Evolutionary conservation across 2,329 filamentous ascomycete genomes (phyloP).

Genomic region (Thermothelomyces thermophilus): DNA sequence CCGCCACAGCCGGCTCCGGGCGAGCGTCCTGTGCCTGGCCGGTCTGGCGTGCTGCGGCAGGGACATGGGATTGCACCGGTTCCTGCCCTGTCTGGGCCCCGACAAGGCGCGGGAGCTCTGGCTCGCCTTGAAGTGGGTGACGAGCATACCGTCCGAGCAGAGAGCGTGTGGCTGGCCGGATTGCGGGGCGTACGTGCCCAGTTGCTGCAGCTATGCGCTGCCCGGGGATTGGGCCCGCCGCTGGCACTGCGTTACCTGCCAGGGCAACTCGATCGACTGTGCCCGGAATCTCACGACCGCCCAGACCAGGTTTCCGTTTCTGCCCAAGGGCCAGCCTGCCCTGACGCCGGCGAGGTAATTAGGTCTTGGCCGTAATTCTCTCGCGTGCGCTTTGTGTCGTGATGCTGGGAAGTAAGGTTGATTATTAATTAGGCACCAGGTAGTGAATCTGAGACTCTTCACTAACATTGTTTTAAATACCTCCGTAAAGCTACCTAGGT

Average conservation of each 20-base stretch:
- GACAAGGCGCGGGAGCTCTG: slow-evolving; percentile 5
- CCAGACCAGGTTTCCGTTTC: slow-evolving; percentile 6
- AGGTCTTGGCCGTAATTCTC: no score
- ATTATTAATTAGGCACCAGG: no score
- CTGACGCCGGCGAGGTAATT: slow-evolving; percentile 8
- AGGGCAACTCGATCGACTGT: slow-evolving; percentile 11
- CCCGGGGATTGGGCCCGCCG: background rate
- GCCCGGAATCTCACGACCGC: background rate
- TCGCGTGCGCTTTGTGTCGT: no score
- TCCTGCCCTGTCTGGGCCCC: slow-evolving; percentile 7
- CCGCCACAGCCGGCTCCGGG: background rate
- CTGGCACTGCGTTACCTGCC: slow-evolving; percentile 9
- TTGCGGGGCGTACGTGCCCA: slow-evolving; percentile 12
- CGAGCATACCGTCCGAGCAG: background rate
- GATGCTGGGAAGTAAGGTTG: no score
- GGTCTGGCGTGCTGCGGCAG: slow-evolving; percentile 11
- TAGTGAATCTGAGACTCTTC: no score
- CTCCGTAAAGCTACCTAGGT: no score
- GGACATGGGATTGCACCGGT: slow-evolving; percentile 4
- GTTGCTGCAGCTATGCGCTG: slow-evolving; percentile 2
- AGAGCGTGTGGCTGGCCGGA: slow-evolving; percentile 16
- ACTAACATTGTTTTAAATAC: no score
- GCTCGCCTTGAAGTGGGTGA: slow-evolving; percentile 9
- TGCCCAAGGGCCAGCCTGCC: slow-evolving; percentile 1
- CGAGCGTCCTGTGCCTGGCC: background rate